Conservation (phyloP, 1,284 basidiomycete genomes). For the Heterobasidion irregulare region DNA sequence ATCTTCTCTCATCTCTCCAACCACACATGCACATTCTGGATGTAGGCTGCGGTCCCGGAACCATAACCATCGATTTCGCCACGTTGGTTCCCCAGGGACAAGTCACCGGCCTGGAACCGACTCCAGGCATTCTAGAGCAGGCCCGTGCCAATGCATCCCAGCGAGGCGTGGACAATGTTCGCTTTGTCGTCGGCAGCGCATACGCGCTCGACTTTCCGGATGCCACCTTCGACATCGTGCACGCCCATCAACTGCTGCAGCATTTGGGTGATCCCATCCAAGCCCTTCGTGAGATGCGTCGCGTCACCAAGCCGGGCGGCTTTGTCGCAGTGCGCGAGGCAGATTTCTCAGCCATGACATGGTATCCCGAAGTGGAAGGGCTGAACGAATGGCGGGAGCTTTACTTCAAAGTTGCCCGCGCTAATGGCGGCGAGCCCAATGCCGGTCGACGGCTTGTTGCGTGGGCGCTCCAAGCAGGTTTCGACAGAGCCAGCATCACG, state of each 20-base stretch:
- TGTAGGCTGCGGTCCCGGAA: constrained; percentile 37
- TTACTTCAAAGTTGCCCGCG: constrained; percentile 17
- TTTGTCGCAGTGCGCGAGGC: constrained; percentile 31
- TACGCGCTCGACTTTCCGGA: constrained; percentile 25
- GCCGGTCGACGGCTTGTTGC: constrained; percentile 20
- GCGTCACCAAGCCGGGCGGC: constrained; percentile 33
- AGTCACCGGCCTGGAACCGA: constrained; percentile 31
- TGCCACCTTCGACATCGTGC: constrained; percentile 33
- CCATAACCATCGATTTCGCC: constrained; percentile 33
- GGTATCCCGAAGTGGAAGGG: constrained; percentile 22
- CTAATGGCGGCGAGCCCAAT: constrained; percentile 21
- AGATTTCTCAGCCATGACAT: constrained; percentile 21
- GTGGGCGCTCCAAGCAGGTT: constrained; percentile 24
- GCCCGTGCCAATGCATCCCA: constrained; percentile 21
- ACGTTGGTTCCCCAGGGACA: constrained; percentile 28
- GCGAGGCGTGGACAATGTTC: constrained; percentile 22
- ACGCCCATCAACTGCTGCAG: constrained; percentile 36
- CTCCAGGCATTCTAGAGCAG: constrained; percentile 18
- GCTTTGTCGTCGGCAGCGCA: constrained; percentile 25
- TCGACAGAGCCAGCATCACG: constrained; percentile 16
- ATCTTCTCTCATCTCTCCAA: constrained; percentile 29
- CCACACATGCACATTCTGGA: constrained; percentile 35
- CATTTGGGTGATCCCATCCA: constrained; percentile 30
- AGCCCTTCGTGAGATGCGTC: constrained; percentile 32
- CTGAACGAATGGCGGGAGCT: constrained; percentile 18